Conservation (phyloP, 108 stramenopile genomes). For the Hondaea fermentalgiana region DNA sequence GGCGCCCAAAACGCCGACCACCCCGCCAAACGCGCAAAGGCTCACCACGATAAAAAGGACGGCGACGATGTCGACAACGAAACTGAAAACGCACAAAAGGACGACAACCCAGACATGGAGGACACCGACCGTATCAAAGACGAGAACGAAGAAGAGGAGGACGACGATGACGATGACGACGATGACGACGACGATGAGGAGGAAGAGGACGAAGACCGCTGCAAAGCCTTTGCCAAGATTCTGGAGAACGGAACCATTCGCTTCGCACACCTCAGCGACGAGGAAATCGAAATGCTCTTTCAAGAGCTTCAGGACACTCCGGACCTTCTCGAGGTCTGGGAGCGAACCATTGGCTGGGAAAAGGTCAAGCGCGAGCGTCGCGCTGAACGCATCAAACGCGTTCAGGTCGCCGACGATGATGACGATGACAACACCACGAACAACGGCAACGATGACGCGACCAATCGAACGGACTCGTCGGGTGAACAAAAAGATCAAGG, state of each 20-base stretch:
- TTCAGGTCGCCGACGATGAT: not conserved
- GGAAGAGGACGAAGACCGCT: not conserved
- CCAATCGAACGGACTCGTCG: too few species aligned
- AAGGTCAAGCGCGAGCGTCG: not conserved
- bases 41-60: not conserved
- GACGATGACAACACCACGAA: not conserved
- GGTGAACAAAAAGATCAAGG: too few species aligned
- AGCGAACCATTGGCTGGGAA: not conserved
- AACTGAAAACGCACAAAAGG: not conserved
- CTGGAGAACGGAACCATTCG: not conserved
- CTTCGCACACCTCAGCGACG: not conserved
- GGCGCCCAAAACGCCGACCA: not conserved
- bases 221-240: not conserved
- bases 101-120: not conserved
- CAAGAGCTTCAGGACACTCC: not conserved
- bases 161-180: not conserved
- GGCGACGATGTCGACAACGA: not conserved
- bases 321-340: not conserved
- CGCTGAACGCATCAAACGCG: not conserved
- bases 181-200: conserved; percentile 7
- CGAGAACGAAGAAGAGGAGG: not conserved
- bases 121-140: not conserved
- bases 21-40: not conserved
- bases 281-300: not conserved
- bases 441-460: too few species aligned